phyloP scores from a whole-genome alignment of 1,139 yeast species.

The Candida sp. region DNA sequence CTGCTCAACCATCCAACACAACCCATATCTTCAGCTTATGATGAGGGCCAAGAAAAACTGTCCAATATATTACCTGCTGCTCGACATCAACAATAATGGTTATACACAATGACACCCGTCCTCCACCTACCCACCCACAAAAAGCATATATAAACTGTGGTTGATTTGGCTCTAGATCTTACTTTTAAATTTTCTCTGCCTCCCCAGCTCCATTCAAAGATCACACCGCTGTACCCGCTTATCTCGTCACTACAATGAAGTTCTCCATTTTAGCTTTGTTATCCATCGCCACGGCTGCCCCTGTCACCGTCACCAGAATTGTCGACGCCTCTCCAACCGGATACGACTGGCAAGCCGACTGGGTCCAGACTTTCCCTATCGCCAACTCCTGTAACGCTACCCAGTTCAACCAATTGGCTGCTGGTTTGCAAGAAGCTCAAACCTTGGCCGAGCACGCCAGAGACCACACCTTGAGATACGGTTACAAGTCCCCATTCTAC shows the following conservation, averaged over 20 bases:
- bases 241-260: background rate
- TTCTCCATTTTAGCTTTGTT: slow-evolving; percentile 13
- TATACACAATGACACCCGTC: background rate
- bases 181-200: background rate
- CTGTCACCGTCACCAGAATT: slow-evolving; percentile 4
- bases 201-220: background rate
- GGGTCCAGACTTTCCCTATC: slow-evolving; percentile 20
- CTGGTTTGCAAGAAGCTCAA: slow-evolving; percentile 21
- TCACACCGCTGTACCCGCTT: background rate
- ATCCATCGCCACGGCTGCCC: slow-evolving; percentile 5
- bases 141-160: too few species aligned
- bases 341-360: slow-evolving; percentile 20
- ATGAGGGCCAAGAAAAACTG: background rate
- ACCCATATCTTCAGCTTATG: background rate
- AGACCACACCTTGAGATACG: slow-evolving; percentile 26
- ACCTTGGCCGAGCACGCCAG: slow-evolving; percentile 26
- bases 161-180: background rate
- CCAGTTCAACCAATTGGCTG: slow-evolving; percentile 21
- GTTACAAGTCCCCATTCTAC: slow-evolving; percentile 24
- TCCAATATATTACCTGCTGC: background rate
- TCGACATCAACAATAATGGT: background rate
- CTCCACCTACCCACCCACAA: too few species aligned
- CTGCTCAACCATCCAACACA: background rate
- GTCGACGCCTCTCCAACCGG: slow-evolving; percentile 7
- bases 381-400: slow-evolving; percentile 24